A percentile compares a stretch with the other conserved stretches of the same genome.
These are phyloP conservation scores for Pontederia crassipes DNA, from an alignment of 176 grass and related monocot species.

Conservation along the genomic window DNA sequence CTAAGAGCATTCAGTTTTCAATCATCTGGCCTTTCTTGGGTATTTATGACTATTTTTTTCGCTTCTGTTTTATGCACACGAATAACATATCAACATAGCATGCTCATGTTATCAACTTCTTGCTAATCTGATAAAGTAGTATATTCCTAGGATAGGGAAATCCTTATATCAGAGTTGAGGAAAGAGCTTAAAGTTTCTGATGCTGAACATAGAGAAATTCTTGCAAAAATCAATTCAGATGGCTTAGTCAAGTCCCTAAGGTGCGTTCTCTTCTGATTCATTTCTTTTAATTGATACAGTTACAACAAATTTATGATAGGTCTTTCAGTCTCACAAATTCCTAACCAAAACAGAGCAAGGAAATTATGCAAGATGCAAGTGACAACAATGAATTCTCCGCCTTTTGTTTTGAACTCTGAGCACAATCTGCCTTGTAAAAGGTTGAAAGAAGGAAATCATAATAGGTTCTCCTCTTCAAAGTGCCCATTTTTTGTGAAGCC, in stretches of 20 bases:
- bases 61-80: conserved; percentile 5
- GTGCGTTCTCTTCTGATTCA: conserved; percentile 19
- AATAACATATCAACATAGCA: neutral
- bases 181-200: conserved; percentile 58
- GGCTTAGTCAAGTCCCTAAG: conserved; percentile 46
- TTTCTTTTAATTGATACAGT: neutral
- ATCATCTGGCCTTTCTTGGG: conserved; percentile 47
- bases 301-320: conserved; percentile 21
- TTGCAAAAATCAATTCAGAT: conserved; percentile 43
- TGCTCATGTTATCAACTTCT: neutral
- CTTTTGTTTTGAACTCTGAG: conserved; percentile 17
- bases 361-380: neutral
- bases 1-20: conserved; percentile 58
- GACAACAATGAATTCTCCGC: neutral
- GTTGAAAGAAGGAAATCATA: conserved; percentile 25
- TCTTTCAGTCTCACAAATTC: neutral
- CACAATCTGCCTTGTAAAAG: conserved; percentile 22
- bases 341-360: neutral
- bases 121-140: neutral
- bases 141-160: conserved; percentile 37
- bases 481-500: neutral
- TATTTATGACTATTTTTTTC: conserved; percentile 16
- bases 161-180: conserved; percentile 45
- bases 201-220: conserved; percentile 51
- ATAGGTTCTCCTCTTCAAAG: conserved; percentile 9